These are phyloP conservation scores for Leccinum subrobustum DNA, from an alignment of 1,284 basidiomycete genomes.

Conservation along the genomic window DNA sequence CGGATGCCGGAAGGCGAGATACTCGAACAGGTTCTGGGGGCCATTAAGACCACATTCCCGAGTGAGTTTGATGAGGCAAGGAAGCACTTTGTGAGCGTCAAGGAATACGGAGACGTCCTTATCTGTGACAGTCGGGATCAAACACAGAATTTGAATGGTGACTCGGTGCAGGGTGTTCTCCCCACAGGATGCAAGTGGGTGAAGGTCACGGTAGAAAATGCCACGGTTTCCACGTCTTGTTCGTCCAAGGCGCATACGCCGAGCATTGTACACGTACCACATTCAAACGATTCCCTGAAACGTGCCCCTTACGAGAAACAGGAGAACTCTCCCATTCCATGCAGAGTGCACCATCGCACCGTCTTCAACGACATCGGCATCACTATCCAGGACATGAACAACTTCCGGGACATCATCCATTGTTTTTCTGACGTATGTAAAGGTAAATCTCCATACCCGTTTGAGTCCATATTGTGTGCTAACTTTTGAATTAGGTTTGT, in stretches of 20 bases:
- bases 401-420: background rate
- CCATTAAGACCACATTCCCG: background rate
- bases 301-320: background rate
- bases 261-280: background rate
- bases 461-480: background rate
- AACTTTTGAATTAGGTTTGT: background rate
- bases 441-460: background rate
- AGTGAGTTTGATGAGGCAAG: background rate
- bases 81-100: constrained; percentile 2
- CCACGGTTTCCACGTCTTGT: background rate
- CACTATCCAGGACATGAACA: background rate
- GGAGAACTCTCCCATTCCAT: background rate
- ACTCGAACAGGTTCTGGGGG: background rate
- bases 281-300: background rate
- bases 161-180: background rate
- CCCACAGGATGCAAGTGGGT: background rate
- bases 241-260: background rate
- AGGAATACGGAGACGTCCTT: constrained; percentile 1
- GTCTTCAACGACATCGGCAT: constrained; percentile 8
- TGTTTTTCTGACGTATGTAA: background rate
- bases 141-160: background rate
- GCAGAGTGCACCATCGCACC: background rate
- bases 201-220: background rate
- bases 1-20: constrained; percentile 1
- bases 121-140: background rate